Conservation (phyloP, 192 early-diverging fungal species). For the Podila epicladia region DNA sequence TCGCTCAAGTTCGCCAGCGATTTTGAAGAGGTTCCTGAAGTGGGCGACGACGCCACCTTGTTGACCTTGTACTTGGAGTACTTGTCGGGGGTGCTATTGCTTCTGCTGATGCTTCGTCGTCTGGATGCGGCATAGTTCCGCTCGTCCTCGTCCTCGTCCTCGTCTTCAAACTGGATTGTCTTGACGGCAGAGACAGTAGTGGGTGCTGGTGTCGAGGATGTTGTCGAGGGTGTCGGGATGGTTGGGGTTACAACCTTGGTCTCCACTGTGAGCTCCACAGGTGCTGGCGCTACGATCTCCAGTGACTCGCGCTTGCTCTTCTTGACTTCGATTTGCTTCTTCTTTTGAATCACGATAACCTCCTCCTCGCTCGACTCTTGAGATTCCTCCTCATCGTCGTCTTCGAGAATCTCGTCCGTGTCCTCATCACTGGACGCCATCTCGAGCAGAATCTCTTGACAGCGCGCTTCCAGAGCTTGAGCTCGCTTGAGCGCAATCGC, state of each 20-base stretch:
- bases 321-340: background rate
- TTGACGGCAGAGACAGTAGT: background rate
- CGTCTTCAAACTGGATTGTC: background rate
- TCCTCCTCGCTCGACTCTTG: slow-evolving; percentile 2
- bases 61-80: slow-evolving; percentile 42
- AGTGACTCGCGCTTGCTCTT: background rate
- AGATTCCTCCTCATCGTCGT: slow-evolving; percentile 19
- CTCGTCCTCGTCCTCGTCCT: slow-evolving; percentile 35
- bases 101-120: slow-evolving; percentile 25
- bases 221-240: background rate
- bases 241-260: background rate
- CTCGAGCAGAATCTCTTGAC: slow-evolving; percentile 42
- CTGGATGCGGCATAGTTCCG: slow-evolving; percentile 16
- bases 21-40: background rate
- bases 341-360: no score
- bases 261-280: background rate
- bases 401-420: slow-evolving; percentile 34
- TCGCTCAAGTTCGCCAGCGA: slow-evolving; percentile 24
- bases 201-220: background rate
- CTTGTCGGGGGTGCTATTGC: slow-evolving; percentile 38
- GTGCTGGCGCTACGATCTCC: background rate
- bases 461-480: slow-evolving; percentile 34
- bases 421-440: slow-evolving; percentile 36
- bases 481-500: slow-evolving; percentile 39
- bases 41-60: background rate